Evolutionary conservation across 2,329 filamentous ascomycete species (phyloP), one percentile per base, ranked within the genome.

Genomic region (Chaetomium sp.): DNA sequence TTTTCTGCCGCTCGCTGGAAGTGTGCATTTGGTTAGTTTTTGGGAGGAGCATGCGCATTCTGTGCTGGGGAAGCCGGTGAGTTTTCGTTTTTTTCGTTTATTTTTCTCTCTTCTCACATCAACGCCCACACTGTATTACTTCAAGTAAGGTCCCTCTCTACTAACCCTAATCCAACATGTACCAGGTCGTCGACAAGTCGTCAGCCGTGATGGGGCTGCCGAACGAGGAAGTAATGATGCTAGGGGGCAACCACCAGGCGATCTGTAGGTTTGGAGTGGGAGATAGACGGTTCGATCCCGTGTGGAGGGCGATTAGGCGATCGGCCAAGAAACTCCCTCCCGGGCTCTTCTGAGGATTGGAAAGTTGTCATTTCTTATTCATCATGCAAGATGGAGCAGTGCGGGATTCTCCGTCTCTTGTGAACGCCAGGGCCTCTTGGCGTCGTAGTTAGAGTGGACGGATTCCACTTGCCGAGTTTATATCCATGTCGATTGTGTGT

Each of bases 1-100:
- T 6, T 59, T 59, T 36, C 36, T 44, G 1, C 33, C 52, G 2
- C 11, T 55, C 2, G 55, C 35, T 0, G 14, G 42, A 0, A 12
- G 49, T 1, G 53, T 55, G 8, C 52, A 55, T 11, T 43, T 59
- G 19, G 49, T 51, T 6, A 59, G 55, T 46, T 59, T 55, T 27
- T 51, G 48, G 47, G 58, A 59, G 41, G 44, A 55, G 42, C 36
- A 57, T 19, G 27, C 32, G 27, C 44, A 46, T 46, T 19, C 14
- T 10, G 27, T 6, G 19, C 6, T 46, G 32, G 32, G 44, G 11
- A 35, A 12, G 32, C 27, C 12, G 33, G 8, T 50, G 33, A 14
- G 42, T 46, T n/a, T n/a, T n/a, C n/a, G n/a, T n/a, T n/a, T n/a
- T n/a, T n/a, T n/a, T n/a, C n/a, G n/a, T n/a, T n/a, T n/a, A n/a